Evolutionary conservation across 495 filamentous ascomycete genomes (phyloP), one percentile per base, ranked within the genome.

Genomic region (Aspergillus carlsbadensis): DNA sequence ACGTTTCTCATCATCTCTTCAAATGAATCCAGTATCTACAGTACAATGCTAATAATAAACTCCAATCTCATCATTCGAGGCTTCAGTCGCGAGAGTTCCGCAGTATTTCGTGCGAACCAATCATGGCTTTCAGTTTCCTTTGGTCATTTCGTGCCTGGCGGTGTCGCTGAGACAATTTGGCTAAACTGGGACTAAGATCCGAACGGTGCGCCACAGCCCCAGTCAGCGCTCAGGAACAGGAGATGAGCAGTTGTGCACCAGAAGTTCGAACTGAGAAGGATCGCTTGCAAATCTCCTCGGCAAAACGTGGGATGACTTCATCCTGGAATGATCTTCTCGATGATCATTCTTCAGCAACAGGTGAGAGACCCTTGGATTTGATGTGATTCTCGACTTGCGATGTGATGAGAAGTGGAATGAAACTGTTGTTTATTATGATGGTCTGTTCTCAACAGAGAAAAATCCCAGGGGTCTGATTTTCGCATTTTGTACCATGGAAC

Each of bases 251-350:
- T n/a, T n/a, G n/a, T n/a, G n/a, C n/a, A n/a, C n/a, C n/a, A n/a
- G n/a, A n/a, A n/a, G n/a, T n/a, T n/a, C n/a, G n/a, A n/a, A n/a
- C n/a, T n/a, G 59, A 52, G 37, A 49, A 39, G 21, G 21, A 43
- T 40, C 37, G 46, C 43, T 40, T 39, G 55, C 33, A 49, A 24
- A 59, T 63, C 47, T 17, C 42, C 48, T 54, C 18, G 55, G 45
- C 42, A 49, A 18, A 58, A 43, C 55, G 31, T 37, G 34, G 45
- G 34, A 60, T 67, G 62, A 66, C 62, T 65, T 63, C 61, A 63
- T 61, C 26, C 53, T 48, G 55, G 18, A 36, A 34, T 24, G 45
- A 56, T 56, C 58, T 31, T 50, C 57, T 51, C n/a, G 45, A 17
- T 15, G 46, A 37, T 49, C 46, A 49, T 49, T 49, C 31, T 49